Evolutionary conservation across 2,329 filamentous ascomycete species (phyloP).

Genomic region (Proliferodiscus dingleyae): DNA sequence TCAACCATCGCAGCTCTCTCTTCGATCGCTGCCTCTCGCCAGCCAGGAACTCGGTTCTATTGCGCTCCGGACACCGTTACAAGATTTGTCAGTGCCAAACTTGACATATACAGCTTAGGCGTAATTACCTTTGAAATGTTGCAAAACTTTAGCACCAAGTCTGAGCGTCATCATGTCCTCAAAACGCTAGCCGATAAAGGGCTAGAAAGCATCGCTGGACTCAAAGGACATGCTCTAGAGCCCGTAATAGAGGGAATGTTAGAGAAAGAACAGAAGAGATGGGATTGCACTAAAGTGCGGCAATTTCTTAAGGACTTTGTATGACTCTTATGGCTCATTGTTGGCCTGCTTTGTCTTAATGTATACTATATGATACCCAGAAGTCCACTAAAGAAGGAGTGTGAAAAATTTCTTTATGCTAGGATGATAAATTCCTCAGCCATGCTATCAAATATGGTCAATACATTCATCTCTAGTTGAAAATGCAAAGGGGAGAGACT

Average conservation of each 20-base stretch:
- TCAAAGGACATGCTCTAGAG: slow-evolving; percentile 20
- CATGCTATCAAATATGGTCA: no score
- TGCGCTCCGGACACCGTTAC: slow-evolving; percentile 33
- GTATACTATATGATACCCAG: slow-evolving; percentile 1
- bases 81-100: slow-evolving; percentile 4
- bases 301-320: slow-evolving; percentile 4
- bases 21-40: slow-evolving; percentile 26
- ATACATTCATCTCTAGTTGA: no score
- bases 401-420: no score
- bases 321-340: neutral
- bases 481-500: no score
- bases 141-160: slow-evolving; percentile 46
- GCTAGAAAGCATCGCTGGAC: slow-evolving; percentile 19
- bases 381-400: no score
- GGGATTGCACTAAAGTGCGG: slow-evolving; percentile 19
- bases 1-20: slow-evolving; percentile 13
- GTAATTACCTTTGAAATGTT: slow-evolving; percentile 60
- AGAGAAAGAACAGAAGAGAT: slow-evolving; percentile 13
- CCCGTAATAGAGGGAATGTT: slow-evolving; percentile 25
- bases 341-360: no score
- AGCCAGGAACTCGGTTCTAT: slow-evolving; percentile 59
- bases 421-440: no score
- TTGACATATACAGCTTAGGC: slow-evolving; percentile 54
- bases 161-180: slow-evolving; percentile 42
- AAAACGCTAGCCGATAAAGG: slow-evolving; percentile 30